Evolutionary conservation across 371 early-diverging fungal genomes (phyloP).

Genomic region (Lichtheimia hyalospora): DNA sequence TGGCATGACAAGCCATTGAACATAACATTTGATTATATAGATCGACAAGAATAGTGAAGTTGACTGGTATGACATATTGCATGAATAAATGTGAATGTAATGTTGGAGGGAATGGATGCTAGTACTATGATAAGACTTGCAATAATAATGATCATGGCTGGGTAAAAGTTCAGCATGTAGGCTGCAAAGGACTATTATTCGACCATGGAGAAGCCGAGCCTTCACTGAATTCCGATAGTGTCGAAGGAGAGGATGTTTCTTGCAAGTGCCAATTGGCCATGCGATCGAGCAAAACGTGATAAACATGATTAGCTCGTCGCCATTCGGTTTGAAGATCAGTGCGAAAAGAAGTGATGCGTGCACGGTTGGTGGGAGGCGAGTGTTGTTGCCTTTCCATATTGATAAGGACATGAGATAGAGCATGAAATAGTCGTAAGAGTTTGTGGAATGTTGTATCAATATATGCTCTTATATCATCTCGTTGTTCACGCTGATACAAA

Average conservation of each 20-base stretch:
- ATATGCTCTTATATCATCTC: not conserved
- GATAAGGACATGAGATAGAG: not conserved
- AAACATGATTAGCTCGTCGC: not conserved
- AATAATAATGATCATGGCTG: too few relatives aligned
- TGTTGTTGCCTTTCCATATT: not conserved
- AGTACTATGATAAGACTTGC: too few relatives aligned
- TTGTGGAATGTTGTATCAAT: not conserved
- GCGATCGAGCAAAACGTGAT: not conserved
- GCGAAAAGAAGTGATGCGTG: not conserved
- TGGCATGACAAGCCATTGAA: too few relatives aligned
- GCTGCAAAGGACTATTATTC: not conserved
- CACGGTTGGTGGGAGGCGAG: too few relatives aligned
- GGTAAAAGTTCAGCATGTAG: not conserved
- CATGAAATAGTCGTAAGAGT: not conserved
- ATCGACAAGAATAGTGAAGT: too few relatives aligned
- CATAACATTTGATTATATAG: too few relatives aligned
- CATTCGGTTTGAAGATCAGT: not conserved
- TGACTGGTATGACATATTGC: too few relatives aligned
- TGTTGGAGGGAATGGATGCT: too few relatives aligned
- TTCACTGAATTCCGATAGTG: not conserved
- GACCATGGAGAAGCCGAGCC: conserved; percentile 1
- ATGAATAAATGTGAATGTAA: too few relatives aligned
- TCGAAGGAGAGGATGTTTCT: not conserved
- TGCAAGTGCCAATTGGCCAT: not conserved
- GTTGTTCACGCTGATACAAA: not conserved